phyloP scores from a whole-genome alignment of 108 stramenopile genomes.

The Discostella pseudostelligera region DNA sequence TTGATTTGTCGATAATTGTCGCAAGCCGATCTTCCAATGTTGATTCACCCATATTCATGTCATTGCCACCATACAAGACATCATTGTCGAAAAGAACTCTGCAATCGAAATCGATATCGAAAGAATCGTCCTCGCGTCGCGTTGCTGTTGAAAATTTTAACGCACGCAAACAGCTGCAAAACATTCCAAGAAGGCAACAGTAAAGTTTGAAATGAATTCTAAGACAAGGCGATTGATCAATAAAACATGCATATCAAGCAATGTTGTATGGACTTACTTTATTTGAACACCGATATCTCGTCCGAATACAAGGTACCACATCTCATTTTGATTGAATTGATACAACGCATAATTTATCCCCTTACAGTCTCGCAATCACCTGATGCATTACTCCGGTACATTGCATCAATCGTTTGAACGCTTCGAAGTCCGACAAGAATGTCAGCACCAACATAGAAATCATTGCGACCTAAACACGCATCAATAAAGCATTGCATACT shows the following conservation, averaged over 20 bases:
- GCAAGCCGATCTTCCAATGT: constrained; percentile 30
- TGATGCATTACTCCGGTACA: constrained; percentile 61
- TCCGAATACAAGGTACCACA: no score
- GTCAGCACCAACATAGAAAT: constrained; percentile 53
- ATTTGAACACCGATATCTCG: no score
- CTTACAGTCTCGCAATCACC: constrained; percentile 28
- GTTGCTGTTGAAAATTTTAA: neutral
- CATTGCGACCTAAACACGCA: constrained; percentile 48
- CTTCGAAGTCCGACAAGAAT: constrained; percentile 51
- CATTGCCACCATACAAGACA: neutral
- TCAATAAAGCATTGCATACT: constrained; percentile 59
- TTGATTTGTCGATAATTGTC: constrained; percentile 25
- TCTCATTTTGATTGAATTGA: no score
- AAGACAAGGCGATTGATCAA: no score
- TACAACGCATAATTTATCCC: neutral
- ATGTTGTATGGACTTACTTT: no score
- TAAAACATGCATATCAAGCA: no score
- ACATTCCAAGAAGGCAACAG: neutral
- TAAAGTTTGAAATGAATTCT: no score
- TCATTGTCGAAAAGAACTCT: no score
- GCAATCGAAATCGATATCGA: no score
- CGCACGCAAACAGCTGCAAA: no score
- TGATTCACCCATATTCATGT: neutral
- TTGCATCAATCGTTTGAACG: constrained; percentile 64
- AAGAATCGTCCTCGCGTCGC: no score